A percentile compares a stretch with the other conserved stretches of the same genome.
phyloP scores from a whole-genome alignment of 352 stramenopile genomes.

The Elongisporangium senticosum region DNA sequence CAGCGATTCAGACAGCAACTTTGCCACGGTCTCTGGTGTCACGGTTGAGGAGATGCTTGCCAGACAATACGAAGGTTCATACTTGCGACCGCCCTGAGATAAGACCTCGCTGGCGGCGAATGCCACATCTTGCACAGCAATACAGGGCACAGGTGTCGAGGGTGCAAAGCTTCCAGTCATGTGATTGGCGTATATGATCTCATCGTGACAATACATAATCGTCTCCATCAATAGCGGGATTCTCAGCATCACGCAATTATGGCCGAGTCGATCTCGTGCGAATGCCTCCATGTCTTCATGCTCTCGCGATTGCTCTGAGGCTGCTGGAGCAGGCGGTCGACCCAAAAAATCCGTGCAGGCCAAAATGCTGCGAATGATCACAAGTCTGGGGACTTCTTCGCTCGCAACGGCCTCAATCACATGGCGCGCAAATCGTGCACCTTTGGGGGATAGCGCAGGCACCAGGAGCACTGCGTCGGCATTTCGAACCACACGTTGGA shows the following conservation, averaged over 20 bases:
- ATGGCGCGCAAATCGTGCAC: constrained; percentile 57
- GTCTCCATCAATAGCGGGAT: constrained; percentile 77
- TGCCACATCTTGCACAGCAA: constrained; percentile 60
- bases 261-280: not conserved
- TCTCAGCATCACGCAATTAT: constrained; percentile 41
- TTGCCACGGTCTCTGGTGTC: constrained; percentile 12
- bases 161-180: constrained; percentile 46
- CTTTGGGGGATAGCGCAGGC: constrained; percentile 47
- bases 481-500: constrained; percentile 61
- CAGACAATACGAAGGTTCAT: constrained; percentile 49
- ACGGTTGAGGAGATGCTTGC: constrained; percentile 12
- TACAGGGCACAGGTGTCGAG: constrained; percentile 51
- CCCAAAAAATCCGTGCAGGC: constrained; percentile 31
- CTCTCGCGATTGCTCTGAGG: constrained; percentile 6
- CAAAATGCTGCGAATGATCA: constrained; percentile 66
- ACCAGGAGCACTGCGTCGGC: constrained; percentile 63
- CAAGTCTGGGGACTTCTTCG: constrained; percentile 45
- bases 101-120: constrained; percentile 46
- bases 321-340: constrained; percentile 4
- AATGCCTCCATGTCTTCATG: not conserved
- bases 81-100: constrained; percentile 35
- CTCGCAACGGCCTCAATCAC: constrained; percentile 49
- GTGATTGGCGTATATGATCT: constrained; percentile 62
- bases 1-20: constrained; percentile 28
- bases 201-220: constrained; percentile 65